These are phyloP conservation scores for Aulographum hederae DNA, from an alignment of 2,329 filamentous ascomycete species.

Conservation along the genomic window DNA sequence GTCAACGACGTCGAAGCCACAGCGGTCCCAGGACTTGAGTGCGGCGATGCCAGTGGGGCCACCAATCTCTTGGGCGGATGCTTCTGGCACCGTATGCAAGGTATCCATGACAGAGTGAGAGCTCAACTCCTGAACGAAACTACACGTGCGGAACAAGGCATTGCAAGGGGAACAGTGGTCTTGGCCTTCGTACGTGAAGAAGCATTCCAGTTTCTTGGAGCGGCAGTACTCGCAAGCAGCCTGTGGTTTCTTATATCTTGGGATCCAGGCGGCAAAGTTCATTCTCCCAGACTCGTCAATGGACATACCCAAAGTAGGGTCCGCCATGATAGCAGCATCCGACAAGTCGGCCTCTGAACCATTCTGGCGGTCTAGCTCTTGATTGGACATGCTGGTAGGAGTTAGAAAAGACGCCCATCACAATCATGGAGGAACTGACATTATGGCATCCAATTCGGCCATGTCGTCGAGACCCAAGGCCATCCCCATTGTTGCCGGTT, in stretches of 20 bases:
- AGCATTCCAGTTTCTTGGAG: conserved; percentile 27
- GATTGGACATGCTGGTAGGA: too few species aligned
- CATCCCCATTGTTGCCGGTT: too few species aligned
- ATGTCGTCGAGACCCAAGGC: too few species aligned
- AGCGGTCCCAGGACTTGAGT: conserved; percentile 17
- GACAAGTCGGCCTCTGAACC: too few species aligned
- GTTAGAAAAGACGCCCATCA: too few species aligned
- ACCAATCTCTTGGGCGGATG: conserved; percentile 15
- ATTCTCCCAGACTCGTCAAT: too few species aligned
- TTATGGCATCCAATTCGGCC: too few species aligned
- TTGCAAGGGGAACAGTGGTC: conserved; percentile 26
- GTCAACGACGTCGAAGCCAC: conserved; percentile 15
- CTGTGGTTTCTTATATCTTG: conserved; percentile 25
- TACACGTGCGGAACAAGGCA: conserved; percentile 29
- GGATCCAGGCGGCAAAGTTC: conserved; percentile 27
- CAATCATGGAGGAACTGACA: too few species aligned
- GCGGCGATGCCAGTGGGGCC: conserved; percentile 15
- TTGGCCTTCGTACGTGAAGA: conserved; percentile 21
- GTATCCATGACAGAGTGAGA: conserved; percentile 23
- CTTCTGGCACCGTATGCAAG: conserved; percentile 26
- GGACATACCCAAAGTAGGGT: too few species aligned
- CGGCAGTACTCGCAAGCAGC: conserved; percentile 29
- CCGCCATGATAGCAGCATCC: too few species aligned
- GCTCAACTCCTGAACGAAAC: conserved; percentile 18
- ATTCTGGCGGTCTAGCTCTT: too few species aligned